Conservation (phyloP, 306 rosid genomes). For the Prunus persica region DNA sequence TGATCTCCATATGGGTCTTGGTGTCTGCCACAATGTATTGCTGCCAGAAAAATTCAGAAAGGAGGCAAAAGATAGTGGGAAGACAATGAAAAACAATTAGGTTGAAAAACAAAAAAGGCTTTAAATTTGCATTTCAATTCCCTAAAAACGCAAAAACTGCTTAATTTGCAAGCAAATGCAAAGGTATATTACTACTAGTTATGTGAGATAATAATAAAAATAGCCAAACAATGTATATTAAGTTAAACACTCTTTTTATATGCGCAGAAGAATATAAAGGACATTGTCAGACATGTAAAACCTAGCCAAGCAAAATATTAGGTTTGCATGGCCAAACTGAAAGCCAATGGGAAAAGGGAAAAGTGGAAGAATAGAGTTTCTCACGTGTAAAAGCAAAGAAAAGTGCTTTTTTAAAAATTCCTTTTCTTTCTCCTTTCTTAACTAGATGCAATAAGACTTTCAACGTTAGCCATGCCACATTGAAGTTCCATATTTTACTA, state of each 20-base stretch:
- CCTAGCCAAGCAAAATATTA: neutral
- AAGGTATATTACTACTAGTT: neutral
- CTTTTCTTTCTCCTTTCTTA: conserved; percentile 7
- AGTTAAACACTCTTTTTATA: neutral
- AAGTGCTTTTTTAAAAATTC: neutral
- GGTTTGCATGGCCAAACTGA: neutral
- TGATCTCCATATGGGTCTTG: conserved; percentile 23
- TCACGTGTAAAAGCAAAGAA: conserved; percentile 25
- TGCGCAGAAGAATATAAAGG: too few species aligned
- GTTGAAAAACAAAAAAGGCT: neutral
- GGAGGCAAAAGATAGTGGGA: conserved; percentile 57
- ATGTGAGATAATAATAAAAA: neutral
- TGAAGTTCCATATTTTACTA: neutral
- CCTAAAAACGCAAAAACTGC: neutral
- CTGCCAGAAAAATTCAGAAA: conserved; percentile 32
- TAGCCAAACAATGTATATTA: neutral
- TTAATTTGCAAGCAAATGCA: neutral
- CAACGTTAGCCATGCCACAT: conserved; percentile 6
- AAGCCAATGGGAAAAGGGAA: conserved; percentile 5
- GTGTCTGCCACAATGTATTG: conserved; percentile 60
- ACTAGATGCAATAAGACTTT: conserved; percentile 4
- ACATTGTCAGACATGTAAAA: neutral
- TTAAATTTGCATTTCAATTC: conserved; percentile 2
- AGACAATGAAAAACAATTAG: conserved; percentile 29
- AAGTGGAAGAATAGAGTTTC: neutral